Evolutionary conservation across 2,329 filamentous ascomycete genomes (phyloP), one percentile per base, ranked within the genome.

Genomic region (Diaporthe ampelina): DNA sequence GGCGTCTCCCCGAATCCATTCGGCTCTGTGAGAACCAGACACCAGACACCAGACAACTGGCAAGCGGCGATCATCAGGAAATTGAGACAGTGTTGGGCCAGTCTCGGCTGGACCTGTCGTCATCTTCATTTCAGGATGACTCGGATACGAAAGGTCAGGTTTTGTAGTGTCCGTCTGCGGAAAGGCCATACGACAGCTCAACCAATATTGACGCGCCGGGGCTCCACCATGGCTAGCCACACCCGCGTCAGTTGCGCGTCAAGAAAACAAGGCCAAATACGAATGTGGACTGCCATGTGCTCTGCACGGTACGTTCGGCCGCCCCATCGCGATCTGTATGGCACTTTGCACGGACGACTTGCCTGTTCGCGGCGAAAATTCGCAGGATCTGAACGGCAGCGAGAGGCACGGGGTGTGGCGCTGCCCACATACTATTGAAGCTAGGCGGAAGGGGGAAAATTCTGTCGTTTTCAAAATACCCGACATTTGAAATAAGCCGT

Each of bases 101-200:
- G 70, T 32, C n/a, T 72, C 48, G 45, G 57, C 48, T 63, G 57
- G 35, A 40, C 40, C 70, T 72, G 35, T 72, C 70, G 70, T 72
- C 70, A 72, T 72, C 45, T 29, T 72, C 70, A 72, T 72, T 72
- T 72, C 57, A 63, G 52, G 57, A 72, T 72, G 70, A 72, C 70
- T 72, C 70, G 70, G 24, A 72, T 72, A 72, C 70, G 70, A 72
- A 70, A 32, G 48, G 24, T 45, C 70, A 63, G 48, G 37, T 21
- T 63, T 68, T 54, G n/a, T n/a, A 29, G 54, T 45, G 43, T 45
- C 29, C 57, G 50, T 63, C 40, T 54, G n/a, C 32, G 70, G 50
- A 21, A 45, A 45, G 26, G 54, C 43, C 57, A 63, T 37, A 32
- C 45, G 45, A 29, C 50, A 58, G 8, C 24, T 50, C 69, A 15